Base-by-base conservation (phyloP, 2,329 filamentous ascomycete species). In the Cordyceps pruinosa region DNA sequence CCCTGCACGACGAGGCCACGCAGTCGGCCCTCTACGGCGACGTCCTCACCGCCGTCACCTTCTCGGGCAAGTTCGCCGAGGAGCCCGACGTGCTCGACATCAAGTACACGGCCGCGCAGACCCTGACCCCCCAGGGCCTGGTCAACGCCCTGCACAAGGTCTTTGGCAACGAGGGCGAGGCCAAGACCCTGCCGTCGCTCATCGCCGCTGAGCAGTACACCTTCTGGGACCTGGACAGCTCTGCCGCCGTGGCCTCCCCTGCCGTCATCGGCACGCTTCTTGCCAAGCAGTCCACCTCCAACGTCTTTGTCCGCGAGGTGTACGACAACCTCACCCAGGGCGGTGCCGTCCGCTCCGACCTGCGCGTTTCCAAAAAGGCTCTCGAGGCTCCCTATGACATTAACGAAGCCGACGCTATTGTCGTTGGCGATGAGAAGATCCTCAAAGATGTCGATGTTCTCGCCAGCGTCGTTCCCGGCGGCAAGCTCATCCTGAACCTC, bases 161-260 rank as follows among this genome's bases (percentile, higher is more conserved):
- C 61, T 71, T 75, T 58, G 72, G 70, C 68, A 82, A 83, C 64
- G 87, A 87, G 64, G 81, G 73, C 54, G 71, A 74, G 49, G 68
- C 72, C 25, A 73, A 73, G 57, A 66, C 70, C 57, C 69, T 68
- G 60, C 70, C 64, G 58, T 77, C 61, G n/a, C 70, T 78, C 47
- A 71, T 85, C 56, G 77, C 83, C 62, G 84, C 86, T 21, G 82
- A 89, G 70, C 89, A 97, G 72, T 97, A 94, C 75, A 87, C 86
- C 13, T 97, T 99, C 81, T 97, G 92, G 91, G 89, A 97, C 64
- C 70, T 89, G 41, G 93, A 96, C 67, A 82, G 85, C 70, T 91
- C 91, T 28, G 73, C 77, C 1, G 81, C 87, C 52, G 78, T 80
- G 52, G 77, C 77, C 59, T 85, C 90, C 1, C 86, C 90, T 12